A percentile compares a stretch with the other conserved stretches of the same genome.
Conservation (phyloP, 352 stramenopile genomes). For the Pythium sukuiense region DNA sequence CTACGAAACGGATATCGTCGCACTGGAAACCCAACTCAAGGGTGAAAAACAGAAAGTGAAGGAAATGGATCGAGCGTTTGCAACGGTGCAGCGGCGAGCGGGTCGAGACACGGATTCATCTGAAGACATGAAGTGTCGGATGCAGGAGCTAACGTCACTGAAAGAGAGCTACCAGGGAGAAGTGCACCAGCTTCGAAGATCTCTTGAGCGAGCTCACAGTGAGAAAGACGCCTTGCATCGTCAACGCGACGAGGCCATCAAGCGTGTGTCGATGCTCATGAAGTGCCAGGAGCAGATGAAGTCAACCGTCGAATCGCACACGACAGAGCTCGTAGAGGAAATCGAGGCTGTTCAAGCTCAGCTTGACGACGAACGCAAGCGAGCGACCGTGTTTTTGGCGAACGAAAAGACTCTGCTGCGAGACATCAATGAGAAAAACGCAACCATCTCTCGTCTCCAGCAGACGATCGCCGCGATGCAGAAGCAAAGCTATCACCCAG, state of each 20-base stretch:
- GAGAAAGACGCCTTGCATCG: conserved; percentile 48
- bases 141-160: conserved; percentile 43
- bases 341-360: conserved; percentile 67
- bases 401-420: conserved; percentile 75
- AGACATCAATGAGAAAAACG: conserved; percentile 71
- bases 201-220: conserved; percentile 38
- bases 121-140: conserved; percentile 41
- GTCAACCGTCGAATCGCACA: conserved; percentile 58
- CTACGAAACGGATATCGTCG: conserved; percentile 62
- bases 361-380: conserved; percentile 65
- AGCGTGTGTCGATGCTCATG: conserved; percentile 52
- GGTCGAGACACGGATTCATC: conserved; percentile 21
- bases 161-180: conserved; percentile 63
- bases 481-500: conserved; percentile 17
- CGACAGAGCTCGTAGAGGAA: conserved; percentile 60
- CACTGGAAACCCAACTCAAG: conserved; percentile 60
- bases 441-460: conserved; percentile 52
- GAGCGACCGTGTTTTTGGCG: conserved; percentile 50
- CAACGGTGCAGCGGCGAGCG: conserved; percentile 21
- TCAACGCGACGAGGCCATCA: conserved; percentile 59
- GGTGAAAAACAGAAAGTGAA: conserved; percentile 55
- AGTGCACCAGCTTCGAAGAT: conserved; percentile 39
- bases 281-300: conserved; percentile 73
- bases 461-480: conserved; percentile 41
- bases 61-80: conserved; percentile 31